Percentiles rank a stretch among this genome's conserved stretches.
Evolutionary conservation across 306 rosid genomes (phyloP).

Genomic region (Sicyos edulis): DNA sequence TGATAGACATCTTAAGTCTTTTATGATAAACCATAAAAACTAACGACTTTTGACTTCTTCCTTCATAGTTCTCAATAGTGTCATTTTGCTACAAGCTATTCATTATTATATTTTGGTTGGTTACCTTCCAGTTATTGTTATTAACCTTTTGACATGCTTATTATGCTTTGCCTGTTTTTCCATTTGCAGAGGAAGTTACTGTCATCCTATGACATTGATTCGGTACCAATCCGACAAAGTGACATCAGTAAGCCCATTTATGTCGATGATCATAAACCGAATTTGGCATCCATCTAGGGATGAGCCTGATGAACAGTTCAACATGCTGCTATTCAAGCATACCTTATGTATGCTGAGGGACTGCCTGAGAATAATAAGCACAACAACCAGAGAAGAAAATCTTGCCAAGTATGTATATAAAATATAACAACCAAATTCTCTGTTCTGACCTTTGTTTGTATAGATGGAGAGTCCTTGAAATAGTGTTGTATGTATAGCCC

Average conservation of each 20-base stretch:
- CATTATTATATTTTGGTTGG: not conserved
- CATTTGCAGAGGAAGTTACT: slow-evolving; percentile 58
- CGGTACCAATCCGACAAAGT: slow-evolving; percentile 29
- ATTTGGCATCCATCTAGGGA: slow-evolving; percentile 1
- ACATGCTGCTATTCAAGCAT: not conserved
- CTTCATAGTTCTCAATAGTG: not conserved
- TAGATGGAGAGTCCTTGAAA: slow-evolving; percentile 19
- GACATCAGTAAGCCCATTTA: slow-evolving; percentile 25
- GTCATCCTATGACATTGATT: slow-evolving; percentile 57
- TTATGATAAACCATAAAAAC: not conserved
- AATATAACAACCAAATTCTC: not conserved
- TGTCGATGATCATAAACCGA: slow-evolving; percentile 20
- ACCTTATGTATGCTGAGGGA: not conserved
- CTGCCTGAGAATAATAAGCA: not conserved
- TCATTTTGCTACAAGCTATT: not conserved
- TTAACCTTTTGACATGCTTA: not conserved
- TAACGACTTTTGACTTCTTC: not conserved
- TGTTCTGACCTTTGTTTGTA: slow-evolving; percentile 12
- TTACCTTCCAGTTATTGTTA: not conserved
- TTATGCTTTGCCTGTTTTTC: not conserved
- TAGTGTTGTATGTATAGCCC: slow-evolving; percentile 21
- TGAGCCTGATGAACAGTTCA: not conserved
- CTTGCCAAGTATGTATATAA: slow-evolving; percentile 15
- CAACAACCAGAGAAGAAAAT: not conserved
- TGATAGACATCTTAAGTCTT: not conserved